Conservation (phyloP, 1,284 basidiomycete species). For the Ustilago nuda region DNA sequence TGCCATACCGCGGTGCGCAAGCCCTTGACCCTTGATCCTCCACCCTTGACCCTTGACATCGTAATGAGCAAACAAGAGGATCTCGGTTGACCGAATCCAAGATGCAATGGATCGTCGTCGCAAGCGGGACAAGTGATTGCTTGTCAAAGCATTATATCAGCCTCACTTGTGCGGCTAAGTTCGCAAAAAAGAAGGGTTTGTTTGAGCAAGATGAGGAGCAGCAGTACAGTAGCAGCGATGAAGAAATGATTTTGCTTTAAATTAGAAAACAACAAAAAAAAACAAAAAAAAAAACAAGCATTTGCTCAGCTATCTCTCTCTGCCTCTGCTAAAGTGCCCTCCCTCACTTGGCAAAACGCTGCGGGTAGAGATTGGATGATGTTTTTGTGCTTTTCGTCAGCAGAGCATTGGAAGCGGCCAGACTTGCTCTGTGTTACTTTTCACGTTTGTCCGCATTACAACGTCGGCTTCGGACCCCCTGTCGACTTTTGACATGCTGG, state of each 20-base stretch:
- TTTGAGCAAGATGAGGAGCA: neutral
- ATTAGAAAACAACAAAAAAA: neutral
- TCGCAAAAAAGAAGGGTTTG: conserved; percentile 3
- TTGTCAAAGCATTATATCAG: conserved; percentile 28
- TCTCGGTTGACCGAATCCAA: neutral
- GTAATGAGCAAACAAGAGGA: neutral
- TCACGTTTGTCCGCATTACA: neutral
- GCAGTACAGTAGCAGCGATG: neutral
- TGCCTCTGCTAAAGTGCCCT: conserved; percentile 8
- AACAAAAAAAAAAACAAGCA: neutral
- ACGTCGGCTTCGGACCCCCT: conserved; percentile 4
- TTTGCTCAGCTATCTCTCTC: conserved; percentile 2
- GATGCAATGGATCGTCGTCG: neutral
- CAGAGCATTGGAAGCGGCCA: conserved; percentile 10
- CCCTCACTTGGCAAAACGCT: neutral
- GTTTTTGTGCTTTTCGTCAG: conserved; percentile 15
- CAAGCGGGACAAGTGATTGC: conserved; percentile 1
- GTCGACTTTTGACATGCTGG: neutral
- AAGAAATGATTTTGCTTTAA: neutral
- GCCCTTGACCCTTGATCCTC: neutral
- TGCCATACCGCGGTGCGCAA: neutral
- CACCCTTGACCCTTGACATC: neutral
- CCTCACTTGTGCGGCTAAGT: conserved; percentile 1
- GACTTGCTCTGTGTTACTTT: neutral
- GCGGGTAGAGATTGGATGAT: conserved; percentile 29